Evolutionary conservation across 1,139 yeast species (phyloP), one percentile per base, ranked within the genome.

Genomic region (Tardiomyces digboiensis): DNA sequence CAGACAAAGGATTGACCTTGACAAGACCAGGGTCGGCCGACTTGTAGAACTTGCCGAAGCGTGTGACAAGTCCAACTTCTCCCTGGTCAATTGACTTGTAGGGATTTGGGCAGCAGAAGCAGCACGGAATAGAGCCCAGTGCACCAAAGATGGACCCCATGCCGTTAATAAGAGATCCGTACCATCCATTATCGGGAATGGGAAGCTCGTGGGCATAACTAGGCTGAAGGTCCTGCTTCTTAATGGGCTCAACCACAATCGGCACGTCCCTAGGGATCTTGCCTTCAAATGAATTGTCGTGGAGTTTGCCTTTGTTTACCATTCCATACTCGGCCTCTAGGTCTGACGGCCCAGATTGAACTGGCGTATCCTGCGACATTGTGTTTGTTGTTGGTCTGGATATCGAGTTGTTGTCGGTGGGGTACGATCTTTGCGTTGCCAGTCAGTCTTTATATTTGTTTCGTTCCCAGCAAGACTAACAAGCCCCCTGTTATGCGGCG

Each of bases 11-110:
- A 59, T 81, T 81, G 44, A 82, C 79, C 54, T 76, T 76, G 20
- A 75, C 69, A 46, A 81, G 70, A 42, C 89, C 89, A 2, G 88
- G 87, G 58, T 81, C 88, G 36, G 76, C 82, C 7, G 81, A 70
- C 59, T 80, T 69, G 47, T 81, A 70, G 52, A 81, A 70, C 44
- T 82, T 80, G 55, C 89, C 89, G 59, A 80, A 82, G 39, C 75
- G 72, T 45, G 82, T 82, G 40, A 82, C 72, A 48, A 82, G 68
- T 14, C 88, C 89, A 46, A 82, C 87, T 48, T 76, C 70, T 58
- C 89, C 89, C 62, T 81, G 86, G 39, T 72, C 64, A 38, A 82
- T 84, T 40, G 71, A 67, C 56, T 72, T 67, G 65, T 76, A 81
- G 8, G 87, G 87, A 55, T 79, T 80, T 23, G 73, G 62, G 50